These are phyloP conservation scores for Scheffersomyces ergatensis DNA, from an alignment of 805 yeast species.

Conservation along the genomic window DNA sequence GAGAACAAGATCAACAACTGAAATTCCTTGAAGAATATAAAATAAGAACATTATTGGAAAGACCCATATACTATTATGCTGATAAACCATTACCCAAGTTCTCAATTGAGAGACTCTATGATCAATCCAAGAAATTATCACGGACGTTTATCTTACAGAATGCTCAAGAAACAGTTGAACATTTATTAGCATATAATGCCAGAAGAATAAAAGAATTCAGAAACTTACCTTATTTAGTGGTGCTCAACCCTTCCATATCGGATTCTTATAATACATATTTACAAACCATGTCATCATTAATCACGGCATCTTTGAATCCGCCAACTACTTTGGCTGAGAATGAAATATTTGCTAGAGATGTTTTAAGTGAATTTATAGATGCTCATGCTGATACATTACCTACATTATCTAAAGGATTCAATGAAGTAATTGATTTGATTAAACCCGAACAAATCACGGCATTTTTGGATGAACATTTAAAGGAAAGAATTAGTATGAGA, in stretches of 20 bases:
- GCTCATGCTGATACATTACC: conserved; percentile 85
- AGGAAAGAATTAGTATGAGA: conserved; percentile 84
- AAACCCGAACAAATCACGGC: conserved; percentile 48
- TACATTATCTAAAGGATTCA: conserved; percentile 76
- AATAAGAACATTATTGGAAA: conserved; percentile 56
- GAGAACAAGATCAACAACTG: conserved; percentile 18
- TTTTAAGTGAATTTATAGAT: conserved; percentile 60
- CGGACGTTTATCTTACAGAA: conserved; percentile 34
- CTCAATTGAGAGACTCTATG: conserved; percentile 48
- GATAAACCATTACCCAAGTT: conserved; percentile 50
- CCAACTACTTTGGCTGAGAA: conserved; percentile 55
- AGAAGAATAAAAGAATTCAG: conserved; percentile 69
- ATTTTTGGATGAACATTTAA: conserved; percentile 73
- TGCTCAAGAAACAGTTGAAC: conserved; percentile 57
- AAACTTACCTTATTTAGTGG: conserved; percentile 76
- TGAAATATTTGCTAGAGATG: conserved; percentile 42
- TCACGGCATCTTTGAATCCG: conserved; percentile 30
- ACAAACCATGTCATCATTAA: conserved; percentile 51
- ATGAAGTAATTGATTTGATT: conserved; percentile 54
- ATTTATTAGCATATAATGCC: conserved; percentile 61
- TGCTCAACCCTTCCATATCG: conserved; percentile 83
- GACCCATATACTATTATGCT: conserved; percentile 58
- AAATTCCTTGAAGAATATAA: conserved; percentile 52
- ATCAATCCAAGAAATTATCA: conserved; percentile 38
- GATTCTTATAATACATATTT: conserved; percentile 73